Evolutionary conservation across 2,329 filamentous ascomycete species (phyloP).

Genomic region (Cladorrhinum sp.): DNA sequence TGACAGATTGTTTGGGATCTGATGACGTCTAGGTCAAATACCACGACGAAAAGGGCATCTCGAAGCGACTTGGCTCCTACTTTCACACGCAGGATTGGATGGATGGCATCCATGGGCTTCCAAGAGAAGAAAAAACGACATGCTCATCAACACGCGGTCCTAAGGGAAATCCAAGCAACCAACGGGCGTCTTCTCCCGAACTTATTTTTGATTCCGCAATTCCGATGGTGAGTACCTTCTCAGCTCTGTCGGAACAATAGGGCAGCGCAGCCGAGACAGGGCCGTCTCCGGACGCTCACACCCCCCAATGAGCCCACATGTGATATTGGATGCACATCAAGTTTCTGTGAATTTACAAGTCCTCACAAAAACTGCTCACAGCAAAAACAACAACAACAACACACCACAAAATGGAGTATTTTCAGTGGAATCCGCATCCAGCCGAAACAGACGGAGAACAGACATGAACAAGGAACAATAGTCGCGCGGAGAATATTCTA

Average conservation of each 20-base stretch:
- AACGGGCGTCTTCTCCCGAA: not conserved
- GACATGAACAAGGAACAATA: not conserved
- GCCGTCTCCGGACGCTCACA: conserved; percentile 22
- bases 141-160: no score
- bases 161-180: not conserved
- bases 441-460: not conserved
- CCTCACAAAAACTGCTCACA: not conserved
- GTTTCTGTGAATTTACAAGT: not conserved
- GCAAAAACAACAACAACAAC: not conserved
- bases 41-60: not conserved
- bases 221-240: not conserved
- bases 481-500: not conserved
- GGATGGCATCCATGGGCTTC: no score
- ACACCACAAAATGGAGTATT: not conserved
- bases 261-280: conserved; percentile 5
- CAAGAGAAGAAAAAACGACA: not conserved
- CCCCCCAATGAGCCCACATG: not conserved
- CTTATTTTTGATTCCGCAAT: not conserved
- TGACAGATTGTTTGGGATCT: no score
- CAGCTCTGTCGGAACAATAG: conserved; percentile 4
- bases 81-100: no score
- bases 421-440: not conserved
- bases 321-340: not conserved
- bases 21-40: no score
- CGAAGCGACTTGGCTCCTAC: no score